Base-by-base conservation (phyloP, 495 filamentous ascomycete genomes). In the Aspergillus cristatus region DNA sequence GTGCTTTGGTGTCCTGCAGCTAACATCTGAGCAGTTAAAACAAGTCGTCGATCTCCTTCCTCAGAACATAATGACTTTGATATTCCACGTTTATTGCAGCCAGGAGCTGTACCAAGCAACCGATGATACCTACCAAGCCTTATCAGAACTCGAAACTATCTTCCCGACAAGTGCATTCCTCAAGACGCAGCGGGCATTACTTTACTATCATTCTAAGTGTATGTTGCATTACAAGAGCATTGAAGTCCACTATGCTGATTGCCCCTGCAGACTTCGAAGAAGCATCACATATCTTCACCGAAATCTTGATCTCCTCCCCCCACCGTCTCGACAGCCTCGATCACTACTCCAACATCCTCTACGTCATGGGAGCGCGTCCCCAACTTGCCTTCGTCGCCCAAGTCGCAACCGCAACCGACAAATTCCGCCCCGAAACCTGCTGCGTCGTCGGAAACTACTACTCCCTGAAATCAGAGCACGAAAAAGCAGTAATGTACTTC, bases 401-500 rank as follows among this genome's bases (percentile, higher is more conserved):
- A 46, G 64, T 94, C 11, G 91, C 90, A 36, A 86, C 83, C 6
- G 75, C 76, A 17, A 88, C 87, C 10, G 93, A 99, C 58, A 91
- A 88, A 54, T 97, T 99, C 63, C 81, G 93, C 0, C 91, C 93
- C 0, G 93, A 99, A 57, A 96, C 93, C 0, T 96, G 89, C 57
- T 93, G 90, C 38, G 87, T 96, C 0, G 81, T 99, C 8, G 93
- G 93, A 1, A 99, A 99, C 57, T 97, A 97, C 68, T 97, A 95
- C 63, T 86, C 84, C 0, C 60, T 96, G 1, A 78, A 93, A 45
- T 91, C 88, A 0, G 78, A 90, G 42, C 93, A 99, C 54, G 93
- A 99, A 57, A 99, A 99, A 52, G 93, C 93, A 0, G 87, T 97
- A 15, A 84, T 93, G 60, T 97, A 96, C 62, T 99, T 99, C 68